phyloP scores from a whole-genome alignment of 441 rosid species.

The Lepidium campestre region DNA sequence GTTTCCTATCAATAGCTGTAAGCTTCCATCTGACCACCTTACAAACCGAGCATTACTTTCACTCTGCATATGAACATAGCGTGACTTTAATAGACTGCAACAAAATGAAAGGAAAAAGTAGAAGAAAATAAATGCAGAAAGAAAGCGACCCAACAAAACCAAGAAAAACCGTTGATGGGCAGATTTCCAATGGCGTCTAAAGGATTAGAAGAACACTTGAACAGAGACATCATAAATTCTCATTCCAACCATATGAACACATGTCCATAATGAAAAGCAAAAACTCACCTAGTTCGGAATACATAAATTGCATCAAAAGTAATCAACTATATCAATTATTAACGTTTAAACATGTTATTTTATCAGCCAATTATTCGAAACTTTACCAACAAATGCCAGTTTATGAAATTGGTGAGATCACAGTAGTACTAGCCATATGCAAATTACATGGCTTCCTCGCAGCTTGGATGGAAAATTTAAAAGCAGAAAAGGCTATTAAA shows the following conservation, averaged over 20 bases:
- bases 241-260: conserved; percentile 1
- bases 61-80: conserved; percentile 39
- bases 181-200: neutral
- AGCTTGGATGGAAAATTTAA: neutral
- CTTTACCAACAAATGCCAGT: conserved; percentile 4
- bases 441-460: neutral
- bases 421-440: neutral
- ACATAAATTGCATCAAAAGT: conserved; percentile 2
- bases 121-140: neutral
- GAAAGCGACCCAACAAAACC: neutral
- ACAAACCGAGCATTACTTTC: conserved; percentile 99
- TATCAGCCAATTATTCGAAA: neutral
- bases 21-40: conserved; percentile 99
- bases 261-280: neutral
- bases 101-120: neutral
- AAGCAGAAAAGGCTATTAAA: conserved; percentile 1
- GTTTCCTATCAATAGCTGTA: conserved; percentile 87
- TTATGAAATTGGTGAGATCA: conserved; percentile 3
- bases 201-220: neutral
- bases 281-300: neutral
- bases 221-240: neutral
- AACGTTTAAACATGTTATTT: neutral
- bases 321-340: neutral
- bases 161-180: conserved; percentile 2
- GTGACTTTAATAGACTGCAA: conserved; percentile 8